Evolutionary conservation across 2,329 filamentous ascomycete genomes (phyloP).

Genomic region (Fusarium nodosum): DNA sequence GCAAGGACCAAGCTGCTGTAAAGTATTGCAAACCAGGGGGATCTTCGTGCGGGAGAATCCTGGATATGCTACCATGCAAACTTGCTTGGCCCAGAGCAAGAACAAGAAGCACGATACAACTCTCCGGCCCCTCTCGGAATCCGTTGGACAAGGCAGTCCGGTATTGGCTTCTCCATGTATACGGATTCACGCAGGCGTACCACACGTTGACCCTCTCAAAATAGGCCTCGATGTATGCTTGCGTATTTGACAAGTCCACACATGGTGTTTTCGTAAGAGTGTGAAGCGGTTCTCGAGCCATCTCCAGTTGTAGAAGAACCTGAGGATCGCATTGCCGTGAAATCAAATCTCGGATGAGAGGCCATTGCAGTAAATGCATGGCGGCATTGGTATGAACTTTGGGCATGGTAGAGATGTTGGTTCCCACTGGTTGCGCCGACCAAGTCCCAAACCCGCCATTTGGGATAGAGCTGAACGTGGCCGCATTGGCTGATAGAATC

Average conservation of each 20-base stretch:
- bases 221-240: constrained; percentile 82
- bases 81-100: constrained; percentile 83
- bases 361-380: constrained; percentile 83
- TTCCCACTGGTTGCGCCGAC: constrained; percentile 66
- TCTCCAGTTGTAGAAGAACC: constrained; percentile 84
- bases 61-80: constrained; percentile 80
- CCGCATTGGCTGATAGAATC: constrained; percentile 58
- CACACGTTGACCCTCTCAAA: constrained; percentile 86
- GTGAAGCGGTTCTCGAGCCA: constrained; percentile 81
- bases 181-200: constrained; percentile 88
- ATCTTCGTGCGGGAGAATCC: constrained; percentile 75
- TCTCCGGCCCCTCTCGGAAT: constrained; percentile 83
- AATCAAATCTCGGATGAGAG: constrained; percentile 82
- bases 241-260: constrained; percentile 80
- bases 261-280: constrained; percentile 73
- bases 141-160: constrained; percentile 80
- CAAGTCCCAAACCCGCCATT: constrained; percentile 79
- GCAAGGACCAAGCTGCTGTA: constrained; percentile 81
- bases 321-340: constrained; percentile 83
- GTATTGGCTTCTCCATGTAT: constrained; percentile 83
- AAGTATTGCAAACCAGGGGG: constrained; percentile 84
- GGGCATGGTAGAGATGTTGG: constrained; percentile 87
- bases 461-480: constrained; percentile 68
- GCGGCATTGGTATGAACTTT: constrained; percentile 87
- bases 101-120: constrained; percentile 84